Evolutionary conservation across 768 basidiomycete genomes (phyloP).

Genomic region (Mycena galopus): DNA sequence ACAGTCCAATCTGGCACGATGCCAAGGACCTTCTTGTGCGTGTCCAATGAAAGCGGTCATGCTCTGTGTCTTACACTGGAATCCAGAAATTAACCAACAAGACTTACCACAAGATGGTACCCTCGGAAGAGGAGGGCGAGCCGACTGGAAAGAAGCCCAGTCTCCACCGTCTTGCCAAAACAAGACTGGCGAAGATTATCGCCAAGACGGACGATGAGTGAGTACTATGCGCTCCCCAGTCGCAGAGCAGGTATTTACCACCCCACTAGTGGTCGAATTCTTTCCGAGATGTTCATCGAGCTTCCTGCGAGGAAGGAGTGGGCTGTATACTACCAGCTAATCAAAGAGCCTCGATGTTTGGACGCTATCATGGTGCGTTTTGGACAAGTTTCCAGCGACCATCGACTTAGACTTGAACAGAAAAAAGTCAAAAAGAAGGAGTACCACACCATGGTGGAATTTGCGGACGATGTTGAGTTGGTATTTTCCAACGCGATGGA

Average conservation of each 20-base stretch:
- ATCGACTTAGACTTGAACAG: slow-evolving; percentile 55
- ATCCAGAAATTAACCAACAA: slow-evolving; percentile 65
- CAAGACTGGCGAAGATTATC: slow-evolving; percentile 78
- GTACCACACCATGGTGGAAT: slow-evolving; percentile 75
- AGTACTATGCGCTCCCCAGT: slow-evolving; percentile 42
- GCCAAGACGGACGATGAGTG: slow-evolving; percentile 80
- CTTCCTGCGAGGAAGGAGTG: slow-evolving; percentile 85
- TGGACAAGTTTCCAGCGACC: neutral
- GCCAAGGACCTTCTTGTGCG: slow-evolving; percentile 86
- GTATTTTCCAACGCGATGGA: slow-evolving; percentile 91
- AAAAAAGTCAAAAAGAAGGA: slow-evolving; percentile 86
- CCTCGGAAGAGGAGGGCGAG: slow-evolving; percentile 55
- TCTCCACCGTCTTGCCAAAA: slow-evolving; percentile 75
- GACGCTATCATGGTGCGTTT: slow-evolving; percentile 82
- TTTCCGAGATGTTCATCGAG: slow-evolving; percentile 86
- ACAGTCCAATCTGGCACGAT: slow-evolving; percentile 83
- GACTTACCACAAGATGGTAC: slow-evolving; percentile 61
- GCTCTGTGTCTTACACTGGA: slow-evolving; percentile 11
- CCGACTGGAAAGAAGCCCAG: slow-evolving; percentile 65
- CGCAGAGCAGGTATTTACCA: slow-evolving; percentile 4
- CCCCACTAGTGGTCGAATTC: slow-evolving; percentile 69
- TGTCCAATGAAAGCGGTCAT: slow-evolving; percentile 26
- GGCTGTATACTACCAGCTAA: slow-evolving; percentile 84
- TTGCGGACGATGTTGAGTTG: slow-evolving; percentile 89
- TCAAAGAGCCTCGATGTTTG: slow-evolving; percentile 83